Percentiles rank a stretch among this genome's conserved stretches.
Evolutionary conservation across 2,329 filamentous ascomycete genomes (phyloP).

Genomic region (Aspergillus glaucus): DNA sequence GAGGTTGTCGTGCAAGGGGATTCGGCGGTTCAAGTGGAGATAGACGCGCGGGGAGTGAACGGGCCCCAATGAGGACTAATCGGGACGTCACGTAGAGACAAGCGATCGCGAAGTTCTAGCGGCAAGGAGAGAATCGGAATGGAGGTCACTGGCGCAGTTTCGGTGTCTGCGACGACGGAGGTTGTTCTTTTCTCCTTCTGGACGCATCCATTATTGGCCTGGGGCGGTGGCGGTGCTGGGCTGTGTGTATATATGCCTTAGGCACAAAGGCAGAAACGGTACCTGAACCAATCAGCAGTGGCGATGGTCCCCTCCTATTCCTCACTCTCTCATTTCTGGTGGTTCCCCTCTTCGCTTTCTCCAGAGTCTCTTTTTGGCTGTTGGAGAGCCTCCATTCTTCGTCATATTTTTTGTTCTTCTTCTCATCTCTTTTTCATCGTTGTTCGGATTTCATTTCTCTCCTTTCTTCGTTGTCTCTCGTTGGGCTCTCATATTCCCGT

Average conservation of each 20-base stretch:
- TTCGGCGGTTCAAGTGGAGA: slow-evolving; percentile 15
- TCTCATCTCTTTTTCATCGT: slow-evolving; percentile 3
- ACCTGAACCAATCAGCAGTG: slow-evolving; percentile 11
- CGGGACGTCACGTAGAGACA: too few species aligned
- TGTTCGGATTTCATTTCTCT: slow-evolving; percentile 5
- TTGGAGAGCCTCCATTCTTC: slow-evolving; percentile 1
- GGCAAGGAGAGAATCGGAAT: too few species aligned
- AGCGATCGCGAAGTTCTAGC: too few species aligned
- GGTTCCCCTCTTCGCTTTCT: slow-evolving; percentile 16
- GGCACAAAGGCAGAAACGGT: slow-evolving; percentile 5
- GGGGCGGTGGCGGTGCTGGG: too few species aligned
- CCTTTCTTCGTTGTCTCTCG: too few species aligned
- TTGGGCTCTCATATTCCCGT: neutral
- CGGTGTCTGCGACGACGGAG: neutral
- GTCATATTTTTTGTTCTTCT: slow-evolving; percentile 1
- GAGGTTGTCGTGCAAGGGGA: slow-evolving; percentile 5
- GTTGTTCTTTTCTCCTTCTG: neutral
- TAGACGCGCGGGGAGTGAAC: slow-evolving; percentile 1
- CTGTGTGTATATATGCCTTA: neutral
- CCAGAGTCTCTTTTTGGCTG: slow-evolving; percentile 8
- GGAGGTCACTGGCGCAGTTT: too few species aligned
- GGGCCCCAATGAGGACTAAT: neutral
- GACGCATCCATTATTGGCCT: too few species aligned
- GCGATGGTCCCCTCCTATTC: slow-evolving; percentile 13
- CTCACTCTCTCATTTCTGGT: slow-evolving; percentile 10